These are phyloP conservation scores for Sporobolus alterniflorus DNA, from an alignment of 202 grass and related monocot genomes.

Conservation along the genomic window DNA sequence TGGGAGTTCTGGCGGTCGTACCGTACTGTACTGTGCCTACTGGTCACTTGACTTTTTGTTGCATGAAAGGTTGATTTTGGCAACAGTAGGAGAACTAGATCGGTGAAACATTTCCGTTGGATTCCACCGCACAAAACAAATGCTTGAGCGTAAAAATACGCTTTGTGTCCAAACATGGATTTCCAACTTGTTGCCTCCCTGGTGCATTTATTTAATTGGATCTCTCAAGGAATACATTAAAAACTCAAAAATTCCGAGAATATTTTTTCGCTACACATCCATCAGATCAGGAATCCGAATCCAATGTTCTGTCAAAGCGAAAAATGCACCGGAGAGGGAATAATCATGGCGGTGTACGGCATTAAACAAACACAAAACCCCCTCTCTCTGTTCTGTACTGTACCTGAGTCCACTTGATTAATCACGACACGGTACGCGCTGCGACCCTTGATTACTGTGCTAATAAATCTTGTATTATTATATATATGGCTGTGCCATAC, in stretches of 20 bases:
- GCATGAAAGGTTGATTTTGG: background rate
- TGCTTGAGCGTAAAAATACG: background rate
- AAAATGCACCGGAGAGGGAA: slow-evolving; percentile 1
- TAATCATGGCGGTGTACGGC: slow-evolving; percentile 29
- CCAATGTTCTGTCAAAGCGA: slow-evolving; percentile 48
- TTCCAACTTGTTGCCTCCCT: background rate
- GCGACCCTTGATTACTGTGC: slow-evolving; percentile 29
- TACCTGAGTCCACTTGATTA: slow-evolving; percentile 30
- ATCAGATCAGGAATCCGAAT: slow-evolving; percentile 50
- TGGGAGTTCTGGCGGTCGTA: too few species aligned
- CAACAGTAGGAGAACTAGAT: background rate
- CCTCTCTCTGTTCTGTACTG: background rate
- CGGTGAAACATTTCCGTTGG: slow-evolving; percentile 2
- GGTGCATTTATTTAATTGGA: background rate
- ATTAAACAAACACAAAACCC: slow-evolving; percentile 21
- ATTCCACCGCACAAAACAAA: background rate
- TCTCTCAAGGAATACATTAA: background rate
- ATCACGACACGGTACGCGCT: slow-evolving; percentile 29
- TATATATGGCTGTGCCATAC: slow-evolving; percentile 24
- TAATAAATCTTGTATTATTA: slow-evolving; percentile 19
- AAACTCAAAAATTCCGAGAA: slow-evolving; percentile 13
- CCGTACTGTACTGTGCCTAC: background rate
- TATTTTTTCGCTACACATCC: background rate
- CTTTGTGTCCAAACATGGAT: too few species aligned
- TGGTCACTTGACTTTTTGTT: slow-evolving; percentile 30